phyloP scores from a whole-genome alignment of 1,284 basidiomycete genomes.

The Irpex rosettiformis region DNA sequence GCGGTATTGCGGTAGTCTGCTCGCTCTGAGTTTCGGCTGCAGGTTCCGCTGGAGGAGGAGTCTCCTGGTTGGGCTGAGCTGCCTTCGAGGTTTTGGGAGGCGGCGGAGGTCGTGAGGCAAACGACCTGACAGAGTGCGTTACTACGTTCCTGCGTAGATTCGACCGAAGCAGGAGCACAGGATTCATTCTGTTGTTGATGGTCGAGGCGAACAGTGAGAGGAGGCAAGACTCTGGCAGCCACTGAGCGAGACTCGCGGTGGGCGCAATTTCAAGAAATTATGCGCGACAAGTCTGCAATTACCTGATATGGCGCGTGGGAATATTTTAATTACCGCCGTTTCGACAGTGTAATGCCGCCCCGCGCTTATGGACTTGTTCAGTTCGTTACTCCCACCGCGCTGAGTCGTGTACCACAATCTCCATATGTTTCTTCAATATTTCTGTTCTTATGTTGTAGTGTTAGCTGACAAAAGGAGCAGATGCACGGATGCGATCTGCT shows the following conservation, averaged over 20 bases:
- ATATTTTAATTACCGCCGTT: background rate
- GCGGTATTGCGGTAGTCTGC: background rate
- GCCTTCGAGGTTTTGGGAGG: conserved; percentile 17
- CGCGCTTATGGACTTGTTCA: too few species aligned
- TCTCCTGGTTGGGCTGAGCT: conserved; percentile 11
- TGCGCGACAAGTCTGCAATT: background rate
- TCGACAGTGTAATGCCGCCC: too few species aligned
- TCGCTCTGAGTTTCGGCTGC: conserved; percentile 12
- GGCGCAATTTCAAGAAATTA: background rate
- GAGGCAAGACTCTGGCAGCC: background rate
- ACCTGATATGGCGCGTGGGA: background rate
- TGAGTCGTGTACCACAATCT: too few species aligned
- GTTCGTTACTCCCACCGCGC: too few species aligned
- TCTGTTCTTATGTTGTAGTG: too few species aligned
- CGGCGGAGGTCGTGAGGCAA: conserved; percentile 24
- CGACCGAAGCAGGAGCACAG: conserved; percentile 15
- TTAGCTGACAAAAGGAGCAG: too few species aligned
- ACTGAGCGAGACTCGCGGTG: background rate
- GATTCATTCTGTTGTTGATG: conserved; percentile 12
- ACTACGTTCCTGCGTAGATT: conserved; percentile 14
- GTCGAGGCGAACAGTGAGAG: background rate
- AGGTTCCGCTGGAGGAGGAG: conserved; percentile 11
- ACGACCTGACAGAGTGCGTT: conserved; percentile 20
- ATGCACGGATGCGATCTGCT: too few species aligned
- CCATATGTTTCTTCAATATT: too few species aligned